A percentile compares a stretch with the other conserved stretches of the same genome.
These are phyloP conservation scores for Vaccinium myrtillus DNA, from an alignment of 148 eudicot species.

Conservation along the genomic window DNA sequence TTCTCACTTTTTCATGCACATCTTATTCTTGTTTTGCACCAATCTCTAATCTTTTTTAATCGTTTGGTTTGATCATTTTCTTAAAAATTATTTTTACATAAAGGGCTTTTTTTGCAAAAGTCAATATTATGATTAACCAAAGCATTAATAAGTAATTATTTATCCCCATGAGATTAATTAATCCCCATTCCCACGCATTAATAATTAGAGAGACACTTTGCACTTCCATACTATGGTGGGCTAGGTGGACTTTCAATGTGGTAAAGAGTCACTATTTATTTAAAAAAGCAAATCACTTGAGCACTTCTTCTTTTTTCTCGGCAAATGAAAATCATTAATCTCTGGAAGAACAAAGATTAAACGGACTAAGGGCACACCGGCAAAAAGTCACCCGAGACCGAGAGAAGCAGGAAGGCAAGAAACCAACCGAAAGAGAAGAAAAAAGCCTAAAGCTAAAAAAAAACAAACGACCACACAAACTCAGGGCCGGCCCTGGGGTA, in stretches of 20 bases:
- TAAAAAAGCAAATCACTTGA: not conserved
- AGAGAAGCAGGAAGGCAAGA: too few species aligned
- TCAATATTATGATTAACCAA: constrained; percentile 15
- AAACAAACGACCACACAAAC: too few species aligned
- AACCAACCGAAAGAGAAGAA: too few species aligned
- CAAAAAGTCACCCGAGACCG: too few species aligned
- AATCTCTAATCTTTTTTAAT: constrained; percentile 8
- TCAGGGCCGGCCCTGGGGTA: too few species aligned
- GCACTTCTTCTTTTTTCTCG: too few species aligned
- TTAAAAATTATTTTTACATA: constrained; percentile 9
- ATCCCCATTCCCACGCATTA: constrained; percentile 7
- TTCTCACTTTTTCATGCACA: not conserved
- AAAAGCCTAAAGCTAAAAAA: too few species aligned
- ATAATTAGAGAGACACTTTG: not conserved
- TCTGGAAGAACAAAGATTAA: too few species aligned
- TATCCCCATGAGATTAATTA: not conserved
- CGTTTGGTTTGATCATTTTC: constrained; percentile 20
- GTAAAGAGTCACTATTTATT: not conserved
- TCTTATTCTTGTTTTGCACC: constrained; percentile 9
- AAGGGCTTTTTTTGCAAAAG: not conserved
- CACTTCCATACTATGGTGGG: not conserved
- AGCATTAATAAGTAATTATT: not conserved
- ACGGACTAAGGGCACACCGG: too few species aligned
- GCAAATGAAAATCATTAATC: too few species aligned
- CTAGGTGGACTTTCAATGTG: not conserved